Conservation (phyloP, 208 protist species). For the Phytomonas francai region DNA sequence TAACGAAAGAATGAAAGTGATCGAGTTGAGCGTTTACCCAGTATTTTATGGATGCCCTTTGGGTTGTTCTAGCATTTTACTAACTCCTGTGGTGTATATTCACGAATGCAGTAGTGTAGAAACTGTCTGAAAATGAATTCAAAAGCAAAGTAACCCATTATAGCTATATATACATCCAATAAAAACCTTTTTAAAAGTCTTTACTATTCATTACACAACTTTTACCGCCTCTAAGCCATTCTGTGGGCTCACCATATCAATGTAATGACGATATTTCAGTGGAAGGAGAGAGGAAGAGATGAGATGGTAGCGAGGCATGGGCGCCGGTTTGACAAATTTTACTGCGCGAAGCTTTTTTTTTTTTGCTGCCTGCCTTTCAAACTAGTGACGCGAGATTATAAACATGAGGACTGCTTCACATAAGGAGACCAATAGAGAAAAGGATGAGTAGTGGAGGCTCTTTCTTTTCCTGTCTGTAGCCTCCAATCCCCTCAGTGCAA, state of each 20-base stretch:
- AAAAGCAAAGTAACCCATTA: background rate
- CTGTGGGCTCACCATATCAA: background rate
- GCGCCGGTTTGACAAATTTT: background rate
- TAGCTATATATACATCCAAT: constrained; percentile 6
- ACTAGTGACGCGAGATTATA: constrained; percentile 1
- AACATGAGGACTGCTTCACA: background rate
- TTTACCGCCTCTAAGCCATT: background rate
- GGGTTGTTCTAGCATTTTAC: background rate
- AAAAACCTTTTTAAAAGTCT: background rate
- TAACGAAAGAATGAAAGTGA: background rate
- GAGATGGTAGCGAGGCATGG: background rate
- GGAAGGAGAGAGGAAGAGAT: background rate
- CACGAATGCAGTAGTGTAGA: background rate
- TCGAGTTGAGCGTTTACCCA: background rate
- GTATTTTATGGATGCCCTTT: background rate
- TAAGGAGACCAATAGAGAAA: background rate
- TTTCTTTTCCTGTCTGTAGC: background rate
- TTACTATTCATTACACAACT: background rate
- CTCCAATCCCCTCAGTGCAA: background rate
- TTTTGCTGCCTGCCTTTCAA: constrained; percentile 7
- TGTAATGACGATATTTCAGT: background rate
- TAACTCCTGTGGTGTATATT: background rate
- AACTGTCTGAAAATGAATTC: background rate
- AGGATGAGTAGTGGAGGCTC: constrained; percentile 5
- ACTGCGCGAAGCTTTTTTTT: constrained; percentile 11